These are phyloP conservation scores for Chrysochromulina parva DNA, from an alignment of 78 protist species.

Conservation along the genomic window DNA sequence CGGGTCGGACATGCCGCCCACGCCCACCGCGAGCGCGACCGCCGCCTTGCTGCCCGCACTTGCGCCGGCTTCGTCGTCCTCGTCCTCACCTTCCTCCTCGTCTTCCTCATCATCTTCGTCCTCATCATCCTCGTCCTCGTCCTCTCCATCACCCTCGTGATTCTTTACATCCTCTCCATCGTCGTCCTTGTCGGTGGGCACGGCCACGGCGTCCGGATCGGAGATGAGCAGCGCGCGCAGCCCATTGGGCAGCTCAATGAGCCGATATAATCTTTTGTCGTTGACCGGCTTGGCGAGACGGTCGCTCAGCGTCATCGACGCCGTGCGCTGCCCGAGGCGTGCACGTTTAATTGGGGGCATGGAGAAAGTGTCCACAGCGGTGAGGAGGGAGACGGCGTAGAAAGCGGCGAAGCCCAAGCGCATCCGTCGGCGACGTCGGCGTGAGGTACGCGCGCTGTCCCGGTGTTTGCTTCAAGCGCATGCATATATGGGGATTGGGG, in stretches of 20 bases:
- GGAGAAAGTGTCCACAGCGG: no score
- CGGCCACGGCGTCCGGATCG: neutral
- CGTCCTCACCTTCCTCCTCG: neutral
- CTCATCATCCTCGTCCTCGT: neutral
- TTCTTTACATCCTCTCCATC: neutral
- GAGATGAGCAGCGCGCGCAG: conserved; percentile 17
- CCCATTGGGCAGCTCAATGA: neutral
- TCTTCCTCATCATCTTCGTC: neutral
- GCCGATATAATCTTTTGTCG: neutral
- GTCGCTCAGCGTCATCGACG: neutral
- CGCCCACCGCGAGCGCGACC: conserved; percentile 47
- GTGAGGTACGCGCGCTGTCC: no score
- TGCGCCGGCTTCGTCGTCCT: neutral
- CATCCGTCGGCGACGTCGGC: no score
- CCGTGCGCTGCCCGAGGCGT: no score
- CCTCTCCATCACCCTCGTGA: neutral
- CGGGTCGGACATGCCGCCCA: conserved; percentile 62
- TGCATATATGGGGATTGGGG: no score
- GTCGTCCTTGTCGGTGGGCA: neutral
- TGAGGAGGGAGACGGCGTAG: no score
- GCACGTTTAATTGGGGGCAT: no score
- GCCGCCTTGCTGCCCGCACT: conserved; percentile 20
- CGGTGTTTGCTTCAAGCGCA: no score
- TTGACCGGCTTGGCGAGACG: neutral
- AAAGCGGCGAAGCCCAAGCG: no score